Evolutionary conservation across 495 filamentous ascomycete genomes (phyloP).

Genomic region (Melanomma pulvis-pyrius): DNA sequence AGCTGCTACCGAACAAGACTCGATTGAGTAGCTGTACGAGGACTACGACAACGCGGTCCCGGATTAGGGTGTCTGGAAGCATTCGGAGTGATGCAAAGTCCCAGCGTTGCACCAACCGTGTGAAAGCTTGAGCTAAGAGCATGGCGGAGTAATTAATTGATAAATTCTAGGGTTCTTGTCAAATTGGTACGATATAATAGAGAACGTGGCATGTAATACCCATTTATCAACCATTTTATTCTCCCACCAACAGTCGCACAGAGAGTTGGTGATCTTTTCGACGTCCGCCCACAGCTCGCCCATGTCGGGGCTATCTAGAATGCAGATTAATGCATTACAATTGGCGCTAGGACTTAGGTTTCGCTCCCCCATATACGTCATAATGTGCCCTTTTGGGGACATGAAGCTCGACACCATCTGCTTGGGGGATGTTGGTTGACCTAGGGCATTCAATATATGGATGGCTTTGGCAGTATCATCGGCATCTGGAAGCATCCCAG

Average conservation of each 20-base stretch:
- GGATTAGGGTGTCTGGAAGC: not conserved
- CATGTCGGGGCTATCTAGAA: not conserved
- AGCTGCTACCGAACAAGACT: not conserved
- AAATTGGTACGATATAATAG: not conserved
- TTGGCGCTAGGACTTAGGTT: constrained; percentile 15
- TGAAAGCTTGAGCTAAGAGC: constrained; percentile 7
- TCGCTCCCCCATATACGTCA: constrained; percentile 12
- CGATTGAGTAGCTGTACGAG: not conserved
- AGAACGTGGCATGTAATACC: not conserved
- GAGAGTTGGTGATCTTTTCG: not conserved
- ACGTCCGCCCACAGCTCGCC: not conserved
- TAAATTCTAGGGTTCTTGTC: not conserved
- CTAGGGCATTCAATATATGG: not conserved
- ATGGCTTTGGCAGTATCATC: constrained; percentile 52
- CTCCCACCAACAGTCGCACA: not conserved
- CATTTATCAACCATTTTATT: constrained; percentile 17
- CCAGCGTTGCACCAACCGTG: not conserved
- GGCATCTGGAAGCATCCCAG: constrained; percentile 49
- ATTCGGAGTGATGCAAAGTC: not conserved
- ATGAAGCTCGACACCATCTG: constrained; percentile 6
- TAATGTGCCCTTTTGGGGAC: not conserved
- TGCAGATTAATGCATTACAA: constrained; percentile 15
- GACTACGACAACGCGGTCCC: not conserved
- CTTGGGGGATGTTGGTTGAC: not conserved
- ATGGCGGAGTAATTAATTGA: constrained; percentile 10